Conservation (phyloP, 768 basidiomycete genomes). For the Gautieria morchelliformis region DNA sequence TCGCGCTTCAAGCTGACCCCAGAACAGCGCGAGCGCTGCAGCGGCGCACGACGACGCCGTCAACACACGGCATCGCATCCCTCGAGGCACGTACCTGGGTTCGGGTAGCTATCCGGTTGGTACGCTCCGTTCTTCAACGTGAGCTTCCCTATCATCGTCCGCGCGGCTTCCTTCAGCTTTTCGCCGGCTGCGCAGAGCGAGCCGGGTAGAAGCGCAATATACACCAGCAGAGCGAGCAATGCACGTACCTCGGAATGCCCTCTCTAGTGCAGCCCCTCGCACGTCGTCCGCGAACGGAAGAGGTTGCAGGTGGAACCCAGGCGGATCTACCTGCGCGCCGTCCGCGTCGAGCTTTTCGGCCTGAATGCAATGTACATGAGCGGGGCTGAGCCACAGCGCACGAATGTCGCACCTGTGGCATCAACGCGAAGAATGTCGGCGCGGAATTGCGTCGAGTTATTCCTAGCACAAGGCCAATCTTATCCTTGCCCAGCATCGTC, state of each 20-base stretch:
- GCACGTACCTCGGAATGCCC: constrained; percentile 49
- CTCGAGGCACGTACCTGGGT: constrained; percentile 59
- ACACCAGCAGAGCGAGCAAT: not conserved
- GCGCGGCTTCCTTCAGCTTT: constrained; percentile 55
- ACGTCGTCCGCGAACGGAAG: constrained; percentile 96
- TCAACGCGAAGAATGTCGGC: constrained; percentile 72
- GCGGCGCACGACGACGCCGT: not conserved
- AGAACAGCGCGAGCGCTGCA: constrained; percentile 76
- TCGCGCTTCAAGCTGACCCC: constrained; percentile 82
- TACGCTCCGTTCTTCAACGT: constrained; percentile 72
- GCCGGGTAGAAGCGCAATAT: not conserved
- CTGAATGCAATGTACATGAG: constrained; percentile 25
- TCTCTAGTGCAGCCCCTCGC: constrained; percentile 62
- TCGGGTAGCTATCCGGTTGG: constrained; percentile 81
- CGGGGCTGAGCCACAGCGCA: not conserved
- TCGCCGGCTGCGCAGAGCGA: constrained; percentile 44
- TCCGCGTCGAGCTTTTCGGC: constrained; percentile 60
- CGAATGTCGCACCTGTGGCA: constrained; percentile 61
- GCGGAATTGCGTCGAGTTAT: constrained; percentile 61
- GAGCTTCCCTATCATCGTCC: constrained; percentile 69
- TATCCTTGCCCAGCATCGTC: constrained; percentile 71
- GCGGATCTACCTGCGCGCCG: constrained; percentile 67
- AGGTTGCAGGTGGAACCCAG: constrained; percentile 87
- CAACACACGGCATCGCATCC: not conserved
- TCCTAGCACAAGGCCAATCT: constrained; percentile 70